Percentiles rank a stretch among this genome's conserved stretches.
phyloP scores from a whole-genome alignment of 1,284 basidiomycete species.

The Uromyces viciae-fabae region DNA sequence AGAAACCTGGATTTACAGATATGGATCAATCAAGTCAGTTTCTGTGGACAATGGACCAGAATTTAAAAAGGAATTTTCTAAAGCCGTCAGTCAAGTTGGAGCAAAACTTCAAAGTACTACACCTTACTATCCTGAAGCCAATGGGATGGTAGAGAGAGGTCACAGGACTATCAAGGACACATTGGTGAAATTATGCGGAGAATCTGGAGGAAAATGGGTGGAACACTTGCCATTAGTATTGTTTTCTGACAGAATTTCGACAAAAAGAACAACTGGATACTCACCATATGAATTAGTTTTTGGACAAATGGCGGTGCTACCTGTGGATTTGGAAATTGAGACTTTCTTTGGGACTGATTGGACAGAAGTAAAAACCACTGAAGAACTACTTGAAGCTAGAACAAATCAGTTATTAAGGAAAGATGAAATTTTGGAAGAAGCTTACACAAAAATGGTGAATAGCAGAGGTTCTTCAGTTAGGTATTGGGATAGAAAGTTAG shows the following conservation, averaged over 20 bases:
- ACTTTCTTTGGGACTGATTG: not conserved
- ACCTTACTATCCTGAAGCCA: not conserved
- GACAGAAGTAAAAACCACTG: not conserved
- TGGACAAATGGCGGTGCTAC: not conserved
- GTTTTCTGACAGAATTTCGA: conserved; percentile 3
- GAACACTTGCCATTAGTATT: not conserved
- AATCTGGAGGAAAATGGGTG: not conserved
- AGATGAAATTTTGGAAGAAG: not conserved
- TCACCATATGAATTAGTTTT: not conserved
- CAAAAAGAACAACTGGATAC: not conserved
- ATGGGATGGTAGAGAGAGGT: not conserved
- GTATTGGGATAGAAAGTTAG: not conserved
- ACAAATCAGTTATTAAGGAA: not conserved
- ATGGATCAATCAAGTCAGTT: not conserved
- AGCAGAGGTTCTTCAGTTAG: not conserved
- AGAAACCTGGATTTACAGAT: not conserved
- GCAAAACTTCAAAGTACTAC: not conserved
- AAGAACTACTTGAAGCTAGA: not conserved
- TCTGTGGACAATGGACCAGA: conserved; percentile 2
- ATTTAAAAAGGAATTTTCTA: not conserved
- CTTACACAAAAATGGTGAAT: not conserved
- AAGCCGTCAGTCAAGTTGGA: not conserved
- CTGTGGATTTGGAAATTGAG: not conserved
- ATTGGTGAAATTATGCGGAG: not conserved
- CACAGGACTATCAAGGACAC: not conserved